Base-by-base conservation (phyloP, 1,284 basidiomycete genomes). In the Athelia psychrophila region DNA sequence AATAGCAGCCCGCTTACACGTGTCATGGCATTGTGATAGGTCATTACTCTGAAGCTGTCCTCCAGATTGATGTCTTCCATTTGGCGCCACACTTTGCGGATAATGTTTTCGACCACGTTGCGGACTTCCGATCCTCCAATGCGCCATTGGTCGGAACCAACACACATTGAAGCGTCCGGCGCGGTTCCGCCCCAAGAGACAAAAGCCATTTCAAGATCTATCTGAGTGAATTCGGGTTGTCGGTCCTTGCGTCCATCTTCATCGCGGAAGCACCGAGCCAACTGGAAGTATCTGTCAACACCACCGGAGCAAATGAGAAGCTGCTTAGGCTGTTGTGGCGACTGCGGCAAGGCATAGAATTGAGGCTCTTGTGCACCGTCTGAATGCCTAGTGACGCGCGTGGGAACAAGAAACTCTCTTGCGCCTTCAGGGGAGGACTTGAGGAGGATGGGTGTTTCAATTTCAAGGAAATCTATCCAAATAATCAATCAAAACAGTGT, bases 151-250 rank as follows among this genome's bases (percentile, higher is more conserved):
- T 77, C 61, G 18, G 62, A 44, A 54, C 58, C 50, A 49, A 59
- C 27, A n/a, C n/a, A n/a, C 52, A 63, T 51, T 52, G 53, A 10
- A 50, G 58, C 47, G 15, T 40, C 51, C 19, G 51, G 52, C 13
- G 63, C 58, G 33, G 60, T 59, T 8, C 53, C 54, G 3, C 83
- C 82, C 81, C 95, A 97, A 19, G 88, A 87, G 23, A 97, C 88
- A 69, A 92, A 98, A 2, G 90, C 93, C 91, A 98, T 95, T 73
- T 98, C 95, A 57, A 98, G 70, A 83, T 98, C 95, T 56, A 98
- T 79, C 72, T 98, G 95, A 19, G 95, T 98, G 69, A 98, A 98
- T 69, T 98, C 95, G 0, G 95, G 94, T 65, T 98, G 95, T 25
- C 95, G 81, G 70, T 98, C 95, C 69, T 91, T 94, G 53, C 95